Evolutionary conservation across 2,329 filamentous ascomycete genomes (phyloP).

Genomic region (Clonostachys sp.): DNA sequence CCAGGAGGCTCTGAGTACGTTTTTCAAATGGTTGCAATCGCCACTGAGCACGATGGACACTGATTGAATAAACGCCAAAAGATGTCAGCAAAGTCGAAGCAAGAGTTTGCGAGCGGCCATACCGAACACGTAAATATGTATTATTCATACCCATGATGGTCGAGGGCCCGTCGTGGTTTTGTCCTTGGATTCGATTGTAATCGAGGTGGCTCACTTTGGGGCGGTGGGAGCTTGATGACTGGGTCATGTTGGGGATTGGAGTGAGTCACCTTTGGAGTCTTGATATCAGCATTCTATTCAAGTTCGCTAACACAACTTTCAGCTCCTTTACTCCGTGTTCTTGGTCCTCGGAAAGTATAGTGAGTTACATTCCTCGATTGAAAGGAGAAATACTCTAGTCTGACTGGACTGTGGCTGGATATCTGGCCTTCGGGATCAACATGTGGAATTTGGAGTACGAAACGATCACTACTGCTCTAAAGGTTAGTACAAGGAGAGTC

Average conservation of each 20-base stretch:
- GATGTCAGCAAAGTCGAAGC: constrained; percentile 16
- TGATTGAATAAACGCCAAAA: no score
- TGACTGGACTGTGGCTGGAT: constrained; percentile 3
- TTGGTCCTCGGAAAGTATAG: constrained; percentile 19
- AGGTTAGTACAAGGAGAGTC: constrained; percentile 10
- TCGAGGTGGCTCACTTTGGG: constrained; percentile 22
- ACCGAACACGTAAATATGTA: constrained; percentile 18
- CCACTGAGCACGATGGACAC: no score
- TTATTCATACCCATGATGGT: constrained; percentile 27
- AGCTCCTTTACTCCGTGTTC: constrained; percentile 18
- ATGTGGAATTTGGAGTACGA: constrained; percentile 24
- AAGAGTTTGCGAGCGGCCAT: constrained; percentile 21
- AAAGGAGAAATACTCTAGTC: no score
- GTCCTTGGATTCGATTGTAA: constrained; percentile 29
- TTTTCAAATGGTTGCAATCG: no score
- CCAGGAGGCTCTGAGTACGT: constrained; percentile 17
- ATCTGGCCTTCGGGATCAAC: constrained; percentile 25
- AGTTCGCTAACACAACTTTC: no score
- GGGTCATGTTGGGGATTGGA: constrained; percentile 22
- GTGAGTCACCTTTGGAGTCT: neutral
- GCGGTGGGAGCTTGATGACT: constrained; percentile 30
- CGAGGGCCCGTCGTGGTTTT: constrained; percentile 24
- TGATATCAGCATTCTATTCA: no score
- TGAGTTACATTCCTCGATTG: no score
- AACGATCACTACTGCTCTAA: constrained; percentile 18